Evolutionary conservation across 345 rosid genomes (phyloP), one percentile per base, ranked within the genome.

Genomic region (Ceriops decandra): DNA sequence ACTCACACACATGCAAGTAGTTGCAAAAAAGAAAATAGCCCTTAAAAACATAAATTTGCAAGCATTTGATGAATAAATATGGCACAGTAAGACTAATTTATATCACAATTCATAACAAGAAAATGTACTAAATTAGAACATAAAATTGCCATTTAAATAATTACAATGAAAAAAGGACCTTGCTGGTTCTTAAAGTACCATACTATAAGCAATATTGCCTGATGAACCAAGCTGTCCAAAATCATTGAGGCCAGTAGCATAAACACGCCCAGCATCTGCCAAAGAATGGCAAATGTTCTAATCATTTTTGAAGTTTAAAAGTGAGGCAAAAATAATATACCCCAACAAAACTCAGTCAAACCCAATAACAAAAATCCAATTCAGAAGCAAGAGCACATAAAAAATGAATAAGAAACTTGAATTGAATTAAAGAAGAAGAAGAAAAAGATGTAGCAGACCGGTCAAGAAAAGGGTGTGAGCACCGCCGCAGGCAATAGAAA

Each of bases 381-480:
- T 32, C 7, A 15, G n/a, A 13, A 22, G 19, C n/a, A 52, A 32
- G 26, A 4, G 30, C 15, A 24, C 30, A 56, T 7, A 7, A 56
- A 19, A 17, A 28, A 13, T 36, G 7, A 13, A 59, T 2, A 28
- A 26, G 33, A 56, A 32, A 49, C 9, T 36, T 56, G 30, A 60
- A 35, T 5, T 20, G 24, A 71, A 27, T 6, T 16, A 19, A 26
- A 57, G 26, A 36, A 38, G 0, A 51, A 33, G 22, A 4, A 7
- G 19, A 10, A 15, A 4, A 26, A 26, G 53, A 47, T 3, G 32
- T 62, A 27, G 57, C 7, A 3, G 64, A 89, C 98, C 96, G 60
- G 98, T 85, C 69, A 93, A 85, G 89, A 95, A 89, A 59, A 95
- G 90, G 32, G 99, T 86, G 76, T 91, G 99, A 70, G 99, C 96